Conservation (phyloP, 139 green algal species). For the Chlorella ohadii region DNA sequence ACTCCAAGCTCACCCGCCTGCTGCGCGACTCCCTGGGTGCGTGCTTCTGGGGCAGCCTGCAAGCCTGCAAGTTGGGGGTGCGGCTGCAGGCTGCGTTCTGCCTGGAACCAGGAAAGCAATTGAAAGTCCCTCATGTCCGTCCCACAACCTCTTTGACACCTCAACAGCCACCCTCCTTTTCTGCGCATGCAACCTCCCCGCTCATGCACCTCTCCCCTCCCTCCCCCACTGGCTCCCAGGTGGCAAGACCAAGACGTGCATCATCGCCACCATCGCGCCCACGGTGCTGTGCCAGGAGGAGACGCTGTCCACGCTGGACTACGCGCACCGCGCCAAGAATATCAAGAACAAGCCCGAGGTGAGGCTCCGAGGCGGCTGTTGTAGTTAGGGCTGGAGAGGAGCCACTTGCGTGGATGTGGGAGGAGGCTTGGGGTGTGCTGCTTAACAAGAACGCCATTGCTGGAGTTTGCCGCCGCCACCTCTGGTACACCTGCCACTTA, state of each 20-base stretch:
- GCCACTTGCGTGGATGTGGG: not conserved
- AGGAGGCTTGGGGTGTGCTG: too few species aligned
- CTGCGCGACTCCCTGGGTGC: constrained; percentile 91
- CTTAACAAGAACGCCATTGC: too few species aligned
- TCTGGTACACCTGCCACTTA: not conserved
- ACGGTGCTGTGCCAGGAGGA: constrained; percentile 88
- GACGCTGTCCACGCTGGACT: constrained; percentile 97
- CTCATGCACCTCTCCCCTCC: too few species aligned
- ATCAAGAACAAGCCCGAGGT: constrained; percentile 97
- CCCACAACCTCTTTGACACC: too few species aligned
- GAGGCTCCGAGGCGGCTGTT: not conserved
- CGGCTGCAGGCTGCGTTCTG: too few species aligned
- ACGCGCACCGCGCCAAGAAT: constrained; percentile 97
- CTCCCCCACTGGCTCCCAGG: not conserved
- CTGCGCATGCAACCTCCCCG: too few species aligned
- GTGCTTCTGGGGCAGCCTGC: too few species aligned
- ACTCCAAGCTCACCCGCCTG: constrained; percentile 98
- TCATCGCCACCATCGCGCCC: constrained; percentile 98
- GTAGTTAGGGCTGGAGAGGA: not conserved
- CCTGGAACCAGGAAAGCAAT: too few species aligned
- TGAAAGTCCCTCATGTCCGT: too few species aligned
- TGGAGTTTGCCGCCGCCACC: too few species aligned
- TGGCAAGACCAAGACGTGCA: constrained; percentile 92
- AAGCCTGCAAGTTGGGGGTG: too few species aligned
- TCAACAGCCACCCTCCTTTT: too few species aligned